Base-by-base conservation (phyloP, 2,329 filamentous ascomycete species). In the Arthroderma sp. region DNA sequence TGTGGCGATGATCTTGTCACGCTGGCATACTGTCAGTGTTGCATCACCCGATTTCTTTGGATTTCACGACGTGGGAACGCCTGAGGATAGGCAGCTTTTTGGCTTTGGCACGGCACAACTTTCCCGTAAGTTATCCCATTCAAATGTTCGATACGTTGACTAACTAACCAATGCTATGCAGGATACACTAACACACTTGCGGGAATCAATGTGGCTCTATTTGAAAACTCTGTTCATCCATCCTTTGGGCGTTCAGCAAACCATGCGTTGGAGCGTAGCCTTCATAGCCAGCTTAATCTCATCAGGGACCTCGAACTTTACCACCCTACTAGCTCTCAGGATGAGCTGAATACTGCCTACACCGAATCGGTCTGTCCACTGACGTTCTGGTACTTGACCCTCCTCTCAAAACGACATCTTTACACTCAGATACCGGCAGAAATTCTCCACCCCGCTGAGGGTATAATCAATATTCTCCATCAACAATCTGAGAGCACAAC, bases 351-450 rank as follows among this genome's bases (percentile, higher is more conserved):
- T 36, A 52, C 55, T 6, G 47, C 50, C 36, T 61, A 62, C 31
- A 51, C 61, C 9, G 60, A 66, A 38, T 62, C 59, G 36, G 50
- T 67, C 8, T 64, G 64, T 36, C 55, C 58, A 29, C 63, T 67
- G 30, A 54, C 67, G 9, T 67, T 65, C 51, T 67, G 65, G 65
- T 65, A 60, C 10, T 52, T 65, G 7, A 60, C 62, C 9, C 52
- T 67, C 6, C 53, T 67, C 34, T 61, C 67, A 43, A 67, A 66
- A 46, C 63, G 65, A 22, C 64, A 66, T 45, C 58, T 67, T 34
- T 66, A 60, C 42, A 55, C 65, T 28, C 65, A 62, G 43, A 63
- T 60, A 29, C 63, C 65, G 0, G 63, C 62, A 39, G 65, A 67
- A 36, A 60, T 67, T 10, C 57, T 67, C 27, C 62, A 63, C 46